Base-by-base conservation (phyloP, 2,329 filamentous ascomycete species). In the Penicillium decumbens region DNA sequence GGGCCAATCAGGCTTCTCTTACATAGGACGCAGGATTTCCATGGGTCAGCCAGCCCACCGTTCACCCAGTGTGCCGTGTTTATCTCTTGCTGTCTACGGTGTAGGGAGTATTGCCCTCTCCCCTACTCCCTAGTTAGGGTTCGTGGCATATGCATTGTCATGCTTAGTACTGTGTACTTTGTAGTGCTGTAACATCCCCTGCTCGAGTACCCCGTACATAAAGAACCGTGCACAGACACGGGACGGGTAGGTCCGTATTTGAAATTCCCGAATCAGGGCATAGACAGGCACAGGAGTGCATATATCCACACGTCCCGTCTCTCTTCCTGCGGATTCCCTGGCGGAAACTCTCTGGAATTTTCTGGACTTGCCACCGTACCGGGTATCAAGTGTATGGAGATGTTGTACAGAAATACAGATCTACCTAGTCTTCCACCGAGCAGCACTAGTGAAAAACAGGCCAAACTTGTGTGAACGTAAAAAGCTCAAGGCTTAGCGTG, bases 41-140 rank as follows among this genome's bases (percentile, higher is more conserved):
- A 54, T 54, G 41, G 45, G 25, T 49, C 51, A 49, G 47, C 47
- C 47, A 44, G 43, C 53, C 56, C 56, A 57, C 54, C 54, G 56
- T 57, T 58, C 54, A 51, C 41, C 51, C 41, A 33, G 24, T 6
- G 24, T 29, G 39, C 45, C 53, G 46, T 47, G 39, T 33, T 33
- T 43, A 41, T 44, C 8, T 43, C 20, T 13, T 40, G 12, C 35
- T 27, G 23, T 45, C 37, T 25, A 32, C 12, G 20, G 15, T 18
- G 15, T 18, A 18, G 15, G n/a, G 20, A 23, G 20, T 23, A 23
- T 23, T 23, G n/a, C n/a, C n/a, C 2, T 4, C 20, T 23, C 20
- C 20, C 20, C 20, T 23, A 23, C n/a, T n/a, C n/a, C n/a, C n/a
- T n/a, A n/a, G n/a, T n/a, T 18, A 18, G 15, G 15, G 15, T 18